These are phyloP conservation scores for Tetrahymena borealis DNA, from an alignment of 73 alveolate species.

Conservation along the genomic window DNA sequence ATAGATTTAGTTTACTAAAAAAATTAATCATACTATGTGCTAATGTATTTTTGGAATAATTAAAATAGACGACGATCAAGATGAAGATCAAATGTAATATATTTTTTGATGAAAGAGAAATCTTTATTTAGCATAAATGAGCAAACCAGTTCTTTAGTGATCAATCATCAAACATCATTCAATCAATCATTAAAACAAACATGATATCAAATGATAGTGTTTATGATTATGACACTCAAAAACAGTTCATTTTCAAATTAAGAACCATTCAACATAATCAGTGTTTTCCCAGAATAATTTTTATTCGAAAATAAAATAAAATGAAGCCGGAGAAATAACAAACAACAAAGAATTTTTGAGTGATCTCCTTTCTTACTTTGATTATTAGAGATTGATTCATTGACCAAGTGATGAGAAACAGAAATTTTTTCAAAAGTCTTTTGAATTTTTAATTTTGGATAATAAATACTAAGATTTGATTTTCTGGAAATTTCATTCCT, in stretches of 20 bases:
- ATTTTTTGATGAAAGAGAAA: background rate
- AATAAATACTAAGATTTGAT: background rate
- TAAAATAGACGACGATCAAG: background rate
- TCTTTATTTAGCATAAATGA: background rate
- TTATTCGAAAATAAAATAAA: too few relatives aligned
- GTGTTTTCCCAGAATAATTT: too few relatives aligned
- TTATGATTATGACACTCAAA: background rate
- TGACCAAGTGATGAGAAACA: background rate
- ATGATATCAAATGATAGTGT: background rate
- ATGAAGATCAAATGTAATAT: background rate
- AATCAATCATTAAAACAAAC: background rate
- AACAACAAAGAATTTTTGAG: too few relatives aligned
- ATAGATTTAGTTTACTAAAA: background rate
- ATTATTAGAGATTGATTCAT: too few relatives aligned
- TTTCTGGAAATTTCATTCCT: background rate
- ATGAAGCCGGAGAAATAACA: too few relatives aligned
- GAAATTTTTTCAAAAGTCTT: background rate
- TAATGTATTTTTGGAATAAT: background rate
- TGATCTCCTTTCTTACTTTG: too few relatives aligned
- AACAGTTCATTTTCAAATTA: too few relatives aligned
- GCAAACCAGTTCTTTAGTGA: conserved; percentile 2
- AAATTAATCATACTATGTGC: background rate
- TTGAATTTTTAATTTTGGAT: background rate
- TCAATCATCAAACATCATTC: background rate
- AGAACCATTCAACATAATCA: too few relatives aligned